phyloP scores from a whole-genome alignment of 768 basidiomycete species.

The Cystobasidium onofrii region DNA sequence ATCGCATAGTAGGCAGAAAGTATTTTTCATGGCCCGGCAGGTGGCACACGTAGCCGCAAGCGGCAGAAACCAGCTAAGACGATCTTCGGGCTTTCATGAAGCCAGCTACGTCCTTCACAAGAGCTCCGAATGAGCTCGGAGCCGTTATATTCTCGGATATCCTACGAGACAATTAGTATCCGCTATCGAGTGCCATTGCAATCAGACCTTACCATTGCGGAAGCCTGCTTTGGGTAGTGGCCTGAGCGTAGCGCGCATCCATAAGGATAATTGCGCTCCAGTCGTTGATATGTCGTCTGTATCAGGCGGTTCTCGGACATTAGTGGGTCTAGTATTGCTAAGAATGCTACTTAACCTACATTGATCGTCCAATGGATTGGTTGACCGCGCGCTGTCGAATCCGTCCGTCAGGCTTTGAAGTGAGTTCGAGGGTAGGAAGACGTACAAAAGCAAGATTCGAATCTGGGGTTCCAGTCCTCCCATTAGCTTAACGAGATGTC shows the following conservation, averaged over 20 bases:
- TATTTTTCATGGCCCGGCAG: too few species aligned
- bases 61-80: not conserved
- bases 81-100: slow-evolving; percentile 12
- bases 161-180: not conserved
- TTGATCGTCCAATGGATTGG: slow-evolving; percentile 76
- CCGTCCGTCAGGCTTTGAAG: slow-evolving; percentile 34
- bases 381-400: slow-evolving; percentile 63
- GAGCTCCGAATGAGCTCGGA: not conserved
- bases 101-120: slow-evolving; percentile 12
- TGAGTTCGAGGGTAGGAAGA: not conserved
- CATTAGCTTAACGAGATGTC: not conserved
- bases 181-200: not conserved
- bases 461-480: slow-evolving; percentile 62
- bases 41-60: too few species aligned
- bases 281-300: slow-evolving; percentile 75
- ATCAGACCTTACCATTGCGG: slow-evolving; percentile 58
- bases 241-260: slow-evolving; percentile 68
- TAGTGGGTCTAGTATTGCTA: not conserved
- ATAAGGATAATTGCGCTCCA: slow-evolving; percentile 86
- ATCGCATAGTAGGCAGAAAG: too few species aligned
- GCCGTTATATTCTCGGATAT: slow-evolving; percentile 17
- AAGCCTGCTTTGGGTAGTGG: slow-evolving; percentile 66
- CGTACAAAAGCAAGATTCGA: slow-evolving; percentile 38
- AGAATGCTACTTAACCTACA: not conserved
- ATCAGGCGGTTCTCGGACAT: slow-evolving; percentile 49